Base-by-base conservation (phyloP, 2,329 filamentous ascomycete species). In the Ceratocystiopsis minuta region DNA sequence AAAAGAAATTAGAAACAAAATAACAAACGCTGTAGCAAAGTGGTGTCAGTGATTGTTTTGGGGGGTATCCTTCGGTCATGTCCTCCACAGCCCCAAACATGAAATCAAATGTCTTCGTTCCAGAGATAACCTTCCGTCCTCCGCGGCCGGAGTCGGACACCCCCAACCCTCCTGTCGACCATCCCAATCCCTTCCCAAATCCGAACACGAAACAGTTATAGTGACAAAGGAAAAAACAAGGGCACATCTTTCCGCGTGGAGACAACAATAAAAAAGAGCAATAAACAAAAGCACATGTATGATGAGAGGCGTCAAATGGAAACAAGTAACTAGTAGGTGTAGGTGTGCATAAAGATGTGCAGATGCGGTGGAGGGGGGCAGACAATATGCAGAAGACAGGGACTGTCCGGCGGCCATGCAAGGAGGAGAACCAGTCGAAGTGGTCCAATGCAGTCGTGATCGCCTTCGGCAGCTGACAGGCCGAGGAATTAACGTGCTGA, bases 11-110 rank as follows among this genome's bases (percentile, higher is more conserved):
- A 33, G n/a, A 20, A 16, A 10, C 20, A 28, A 36, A 33, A 33
- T 33, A 34, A 20, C 7, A 39, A 34, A 37, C 32, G 32, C 12
- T 9, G n/a, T 24, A 41, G 20, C 37, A 40, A 43, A 3, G 14
- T 4, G 20, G 15, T 38, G 37, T 33, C 36, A 24, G 38, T 35
- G 42, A 28, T 6, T 28, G 42, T 38, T 37, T 45, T 36, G 36
- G 18, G 39, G 42, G 39, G 40, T 45, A 42, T 45, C 43, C 39
- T 45, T 42, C 37, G 15, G 36, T 45, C 43, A 34, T 42, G 17
- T 33, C 24, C 24, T 28, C 32, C 18, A 31, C 10, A 36, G 20
- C 43, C 20, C 28, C 43, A 39, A 13, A n/a, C 11, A n/a, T 10
- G n/a, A 38, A 38, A 41, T 39, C 39, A 40, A 44, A n/a, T 39